Base-by-base conservation (phyloP, 768 basidiomycete genomes). In the Suillus weaverae region DNA sequence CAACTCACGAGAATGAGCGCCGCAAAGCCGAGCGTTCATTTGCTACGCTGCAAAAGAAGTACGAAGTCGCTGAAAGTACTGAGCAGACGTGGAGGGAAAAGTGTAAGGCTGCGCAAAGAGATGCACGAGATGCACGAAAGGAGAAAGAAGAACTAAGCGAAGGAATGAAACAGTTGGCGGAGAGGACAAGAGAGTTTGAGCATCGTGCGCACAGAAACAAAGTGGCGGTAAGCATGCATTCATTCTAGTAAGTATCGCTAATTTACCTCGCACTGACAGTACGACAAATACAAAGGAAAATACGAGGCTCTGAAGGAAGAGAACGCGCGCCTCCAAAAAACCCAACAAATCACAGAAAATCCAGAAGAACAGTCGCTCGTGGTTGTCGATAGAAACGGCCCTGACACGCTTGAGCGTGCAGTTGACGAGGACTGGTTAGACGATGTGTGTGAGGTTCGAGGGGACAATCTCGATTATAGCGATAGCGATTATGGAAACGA, bases 321-420 rank as follows among this genome's bases (percentile, higher is more conserved):
- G 46, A 61, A 44, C 38, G 64, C 63, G 41, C 67, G 50, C 22
- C 61, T 48, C 18, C 66, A 22, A 16, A 30, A 62, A 46, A 56
- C 32, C 2, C 39, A 32, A 32, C 39, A 41, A 18, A 13, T 32
- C 10, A 18, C 64, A 30, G 62, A 39, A 46, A 67, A 66, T 32
- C 36, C 50, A 2, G 75, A 76, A 46, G 74, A 75, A 0, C 71
- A 76, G 1, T 75, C 75, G 0, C 55, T 75, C 33, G 62, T 77
- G 66, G 68, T 75, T n/a, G 68, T 75, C 43, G 74, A 77, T 39
- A 36, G 65, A 20, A 72, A 75, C 50, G 68, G 69, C 13, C 68
- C 75, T 8, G 74, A 75, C 41, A 39, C 43, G 13, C 59, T 75
- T 9, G 60, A 64, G 30, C 64, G 62, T 53, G 55, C 26, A 38